phyloP scores from a whole-genome alignment of 495 filamentous ascomycete species.

The Penicillium canariense region DNA sequence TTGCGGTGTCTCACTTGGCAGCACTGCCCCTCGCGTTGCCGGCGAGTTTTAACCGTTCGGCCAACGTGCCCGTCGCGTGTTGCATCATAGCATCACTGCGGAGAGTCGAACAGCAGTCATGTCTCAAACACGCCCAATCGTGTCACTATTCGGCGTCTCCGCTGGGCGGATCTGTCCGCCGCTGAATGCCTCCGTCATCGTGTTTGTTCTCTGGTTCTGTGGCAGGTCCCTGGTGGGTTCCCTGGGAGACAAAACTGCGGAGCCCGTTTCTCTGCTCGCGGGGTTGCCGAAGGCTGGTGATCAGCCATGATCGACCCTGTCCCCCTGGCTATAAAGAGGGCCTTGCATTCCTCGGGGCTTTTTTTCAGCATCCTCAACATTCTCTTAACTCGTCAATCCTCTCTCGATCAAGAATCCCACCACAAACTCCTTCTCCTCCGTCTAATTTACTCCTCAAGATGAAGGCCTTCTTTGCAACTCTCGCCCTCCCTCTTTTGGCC shows the following conservation, averaged over 20 bases:
- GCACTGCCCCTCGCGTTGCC: neutral
- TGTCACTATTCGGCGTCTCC: conserved; percentile 9
- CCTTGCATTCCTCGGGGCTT: neutral
- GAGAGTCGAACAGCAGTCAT: conserved; percentile 6
- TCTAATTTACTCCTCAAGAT: conserved; percentile 18
- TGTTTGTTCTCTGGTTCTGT: no score
- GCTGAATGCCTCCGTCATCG: conserved; percentile 2
- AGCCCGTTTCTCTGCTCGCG: neutral
- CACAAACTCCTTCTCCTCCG: neutral
- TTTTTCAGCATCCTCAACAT: neutral
- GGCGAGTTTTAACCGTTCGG: neutral
- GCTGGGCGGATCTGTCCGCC: conserved; percentile 1
- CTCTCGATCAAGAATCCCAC: neutral
- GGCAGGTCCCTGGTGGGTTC: neutral
- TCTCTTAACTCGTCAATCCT: neutral
- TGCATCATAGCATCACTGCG: neutral
- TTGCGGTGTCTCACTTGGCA: neutral
- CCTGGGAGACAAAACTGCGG: neutral
- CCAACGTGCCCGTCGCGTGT: neutral
- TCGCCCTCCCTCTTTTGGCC: conserved; percentile 31
- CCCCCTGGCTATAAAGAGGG: conserved; percentile 9
- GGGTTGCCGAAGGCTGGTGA: conserved; percentile 1
- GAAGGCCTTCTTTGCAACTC: conserved; percentile 30
- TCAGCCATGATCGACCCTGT: neutral
- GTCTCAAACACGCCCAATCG: conserved; percentile 15